Evolutionary conservation across 139 green algal genomes (phyloP), one percentile per base, ranked within the genome.

Genomic region (Chlamydomonas sp.): DNA sequence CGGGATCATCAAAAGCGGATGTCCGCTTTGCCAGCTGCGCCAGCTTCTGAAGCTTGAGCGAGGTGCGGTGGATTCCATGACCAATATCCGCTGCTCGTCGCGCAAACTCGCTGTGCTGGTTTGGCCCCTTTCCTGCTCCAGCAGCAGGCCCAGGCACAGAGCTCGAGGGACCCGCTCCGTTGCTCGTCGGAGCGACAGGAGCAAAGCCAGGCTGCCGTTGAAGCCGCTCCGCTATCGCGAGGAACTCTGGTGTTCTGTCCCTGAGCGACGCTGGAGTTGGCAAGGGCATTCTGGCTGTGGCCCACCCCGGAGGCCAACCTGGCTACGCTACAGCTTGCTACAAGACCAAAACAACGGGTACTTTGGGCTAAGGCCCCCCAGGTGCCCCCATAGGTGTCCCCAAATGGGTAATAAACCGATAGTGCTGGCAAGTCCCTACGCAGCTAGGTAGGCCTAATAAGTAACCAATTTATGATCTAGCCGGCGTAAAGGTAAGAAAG

Each of bases 1-100:
- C 94, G 0, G 97, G 97, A 89, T 99, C 98, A 88, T 99, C 97
- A 91, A 99, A 99, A 93, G 98, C 98, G 31, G 95, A 97, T 9
- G 96, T 99, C 58, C 97, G 95, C 92, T 98, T 98, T 2, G 98
- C 98, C 14, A 99, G 94, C 93, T 98, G 95, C 2, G 96, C 93
- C 17, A 99, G 94, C 88, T 96, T 96, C 71, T 96, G 92, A n/a
- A 99, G 95, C 89, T 99, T 99, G 60, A 96, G 49, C 1, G 95
- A 97, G 2, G 98, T 99, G n/a, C 86, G 93, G 85, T 99, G 97
- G 67, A 99, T 99, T 57, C 91, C 94, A 16, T 97, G 87, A 0
- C 98, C 98, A 62, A 99, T 98, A 3, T 94, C 85, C 6, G 96
- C 95, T 20, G 98, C 98, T 15, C 91, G 92, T n/a, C 90, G 87